phyloP scores from a whole-genome alignment of 805 yeast genomes.

The Candida alai region DNA sequence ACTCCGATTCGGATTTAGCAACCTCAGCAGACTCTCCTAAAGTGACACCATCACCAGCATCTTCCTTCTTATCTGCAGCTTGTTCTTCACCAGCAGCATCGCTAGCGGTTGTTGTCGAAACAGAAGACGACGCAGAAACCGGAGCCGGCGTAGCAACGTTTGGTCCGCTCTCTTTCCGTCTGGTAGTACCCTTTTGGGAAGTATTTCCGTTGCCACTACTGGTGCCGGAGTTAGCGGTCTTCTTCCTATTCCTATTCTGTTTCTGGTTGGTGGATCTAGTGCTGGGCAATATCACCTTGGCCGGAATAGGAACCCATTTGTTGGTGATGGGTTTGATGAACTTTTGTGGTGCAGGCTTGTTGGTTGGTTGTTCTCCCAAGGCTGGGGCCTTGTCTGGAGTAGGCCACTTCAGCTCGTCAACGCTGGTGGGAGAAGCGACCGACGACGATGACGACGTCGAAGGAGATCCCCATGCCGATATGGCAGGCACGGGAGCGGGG shows the following conservation, averaged over 20 bases:
- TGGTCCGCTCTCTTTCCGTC: slow-evolving; percentile 8
- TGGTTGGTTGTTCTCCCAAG: slow-evolving; percentile 13
- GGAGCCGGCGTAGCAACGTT: slow-evolving; percentile 1
- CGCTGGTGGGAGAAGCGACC: slow-evolving; percentile 20
- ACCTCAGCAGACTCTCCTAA: slow-evolving; percentile 5
- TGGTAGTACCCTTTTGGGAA: slow-evolving; percentile 3
- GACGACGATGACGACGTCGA: slow-evolving; percentile 12
- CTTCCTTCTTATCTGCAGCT: too few relatives aligned
- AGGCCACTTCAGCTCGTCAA: slow-evolving; percentile 44
- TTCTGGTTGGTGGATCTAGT: slow-evolving; percentile 25
- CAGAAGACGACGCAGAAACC: too few relatives aligned
- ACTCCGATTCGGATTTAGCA: slow-evolving; percentile 4
- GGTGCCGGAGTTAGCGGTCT: slow-evolving; percentile 17
- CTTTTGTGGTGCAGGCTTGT: slow-evolving; percentile 22
- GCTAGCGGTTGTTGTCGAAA: slow-evolving; percentile 5
- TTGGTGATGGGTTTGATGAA: slow-evolving; percentile 39
- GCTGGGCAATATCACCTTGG: slow-evolving; percentile 38
- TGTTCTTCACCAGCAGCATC: slow-evolving; percentile 3
- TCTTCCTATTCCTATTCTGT: slow-evolving; percentile 26
- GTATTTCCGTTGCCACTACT: slow-evolving; percentile 7
- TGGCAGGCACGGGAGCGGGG: slow-evolving; percentile 44
- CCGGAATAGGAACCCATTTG: slow-evolving; percentile 44
- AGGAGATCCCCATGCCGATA: slow-evolving; percentile 39
- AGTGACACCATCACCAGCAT: slow-evolving; percentile 2
- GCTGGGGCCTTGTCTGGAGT: slow-evolving; percentile 32